Evolutionary conservation across 2,329 filamentous ascomycete species (phyloP), one percentile per base, ranked within the genome.

Genomic region (Beauveria brongniartii): DNA sequence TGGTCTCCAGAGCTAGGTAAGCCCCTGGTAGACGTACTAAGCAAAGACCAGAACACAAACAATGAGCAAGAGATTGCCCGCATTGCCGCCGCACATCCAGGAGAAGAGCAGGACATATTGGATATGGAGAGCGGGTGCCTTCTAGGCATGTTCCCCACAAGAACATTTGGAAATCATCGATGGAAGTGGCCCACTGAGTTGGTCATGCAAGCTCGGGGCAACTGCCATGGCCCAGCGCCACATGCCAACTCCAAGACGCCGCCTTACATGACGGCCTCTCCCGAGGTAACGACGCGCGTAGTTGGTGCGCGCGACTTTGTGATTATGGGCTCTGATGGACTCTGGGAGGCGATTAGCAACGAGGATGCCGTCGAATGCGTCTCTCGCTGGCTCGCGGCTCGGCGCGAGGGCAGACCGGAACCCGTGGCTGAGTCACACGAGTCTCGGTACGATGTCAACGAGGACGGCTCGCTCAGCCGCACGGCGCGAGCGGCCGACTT

Each of bases 401-500:
- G 44, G 16, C 50, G 46, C 22, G 47, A 26, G 10, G 55, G 46
- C 40, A 47, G 22, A 12, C 48, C 50, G 51, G 58, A 48, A 28
- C 1, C 5, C 5, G 48, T 41, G 16, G 22, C 9, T 3, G 59
- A 55, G 43, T 55, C 43, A 44, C 9, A 12, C 18, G 51, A 61
- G 52, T 55, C 56, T 6, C 14, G 20, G 47, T 59, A 52, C 18
- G 34, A 59, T 34, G 30, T 62, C 20, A 63, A 67, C 18, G 63
- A 64, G 8, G 63, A 69, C 3, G 66, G 64, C 4, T 72, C 60
- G n/a, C 56, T 69, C 46, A 57, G 44, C 26, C 67, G 63, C 50
- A 68, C 66, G 59, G 67, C 70, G 7, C 68, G 66, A 2, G 66
- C 67, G 0, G 80, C 83, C 64, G 82, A 88, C 52, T 91, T 91